phyloP scores from a whole-genome alignment of 768 basidiomycete species.

The Tylopilus rubrobrunneus region DNA sequence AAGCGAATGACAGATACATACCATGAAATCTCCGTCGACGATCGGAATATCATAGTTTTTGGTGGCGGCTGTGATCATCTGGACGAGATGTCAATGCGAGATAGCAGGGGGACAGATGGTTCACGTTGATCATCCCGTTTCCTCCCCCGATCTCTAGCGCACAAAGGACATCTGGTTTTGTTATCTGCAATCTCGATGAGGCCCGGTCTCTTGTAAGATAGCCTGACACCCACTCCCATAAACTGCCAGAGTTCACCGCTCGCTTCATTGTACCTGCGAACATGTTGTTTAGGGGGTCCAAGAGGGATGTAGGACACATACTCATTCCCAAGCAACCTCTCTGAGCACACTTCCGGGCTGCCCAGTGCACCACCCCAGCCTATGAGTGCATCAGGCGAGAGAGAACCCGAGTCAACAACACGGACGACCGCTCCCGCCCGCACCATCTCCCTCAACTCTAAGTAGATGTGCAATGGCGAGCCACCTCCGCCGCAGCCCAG shows the following conservation, averaged over 20 bases:
- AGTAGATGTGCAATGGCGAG: conserved; percentile 48
- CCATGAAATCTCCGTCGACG: no score
- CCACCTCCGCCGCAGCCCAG: conserved; percentile 65
- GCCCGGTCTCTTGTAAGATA: not conserved
- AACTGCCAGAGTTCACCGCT: conserved; percentile 28
- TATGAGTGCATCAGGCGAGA: conserved; percentile 40
- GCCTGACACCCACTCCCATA: conserved; percentile 17
- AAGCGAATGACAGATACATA: no score
- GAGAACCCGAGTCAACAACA: conserved; percentile 42
- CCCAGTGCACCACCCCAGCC: conserved; percentile 42
- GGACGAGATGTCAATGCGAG: no score
- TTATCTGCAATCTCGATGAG: conserved; percentile 19
- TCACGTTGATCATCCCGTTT: no score
- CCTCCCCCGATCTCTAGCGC: no score
- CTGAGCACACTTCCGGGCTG: conserved; percentile 37
- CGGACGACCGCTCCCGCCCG: conserved; percentile 44
- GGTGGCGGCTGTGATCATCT: no score
- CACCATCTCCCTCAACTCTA: conserved; percentile 50
- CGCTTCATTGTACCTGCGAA: conserved; percentile 32
- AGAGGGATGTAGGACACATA: conserved; percentile 8
- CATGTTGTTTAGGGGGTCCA: not conserved
- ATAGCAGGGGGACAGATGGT: no score
- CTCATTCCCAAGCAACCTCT: conserved; percentile 38
- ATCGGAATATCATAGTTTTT: no score
- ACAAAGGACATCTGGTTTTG: no score